Evolutionary conservation across 371 early-diverging fungal genomes (phyloP).

Genomic region (Zychaea mexicana): DNA sequence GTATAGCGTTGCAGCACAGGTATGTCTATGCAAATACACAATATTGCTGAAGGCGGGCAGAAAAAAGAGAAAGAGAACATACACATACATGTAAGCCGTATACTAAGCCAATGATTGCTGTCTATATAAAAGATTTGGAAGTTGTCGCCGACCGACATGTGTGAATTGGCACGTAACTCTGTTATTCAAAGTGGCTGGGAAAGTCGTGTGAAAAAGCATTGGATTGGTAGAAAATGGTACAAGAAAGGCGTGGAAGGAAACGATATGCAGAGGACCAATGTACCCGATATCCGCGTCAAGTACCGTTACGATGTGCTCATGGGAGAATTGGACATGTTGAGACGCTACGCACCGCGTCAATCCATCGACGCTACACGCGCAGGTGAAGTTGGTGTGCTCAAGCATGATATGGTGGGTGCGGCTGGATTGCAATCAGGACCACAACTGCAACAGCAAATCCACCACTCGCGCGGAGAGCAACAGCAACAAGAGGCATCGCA

Average conservation of each 20-base stretch:
- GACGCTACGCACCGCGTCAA: slow-evolving; percentile 32
- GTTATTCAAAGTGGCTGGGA: slow-evolving; percentile 96
- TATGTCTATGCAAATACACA: too few species aligned
- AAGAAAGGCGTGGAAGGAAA: slow-evolving; percentile 85
- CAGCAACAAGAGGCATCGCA: background rate
- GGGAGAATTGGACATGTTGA: slow-evolving; percentile 75
- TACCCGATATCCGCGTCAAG: slow-evolving; percentile 89
- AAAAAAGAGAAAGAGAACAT: background rate
- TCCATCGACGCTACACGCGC: background rate
- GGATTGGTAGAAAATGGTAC: slow-evolving; percentile 88
- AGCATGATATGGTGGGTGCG: slow-evolving; percentile 31
- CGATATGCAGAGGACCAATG: slow-evolving; percentile 95
- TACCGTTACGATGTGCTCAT: slow-evolving; percentile 87
- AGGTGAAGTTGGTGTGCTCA: background rate
- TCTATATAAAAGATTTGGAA: slow-evolving; percentile 83
- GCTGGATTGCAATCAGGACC: slow-evolving; percentile 26
- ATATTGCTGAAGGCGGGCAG: too few species aligned
- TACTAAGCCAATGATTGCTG: background rate
- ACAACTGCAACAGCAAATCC: slow-evolving; percentile 25
- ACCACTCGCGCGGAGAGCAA: background rate
- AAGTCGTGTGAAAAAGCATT: slow-evolving; percentile 86
- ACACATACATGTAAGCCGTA: background rate
- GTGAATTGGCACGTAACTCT: slow-evolving; percentile 96
- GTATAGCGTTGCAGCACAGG: slow-evolving; percentile 97
- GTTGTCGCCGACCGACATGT: slow-evolving; percentile 93